These are phyloP conservation scores for Bipolaris cookei DNA, from an alignment of 2,329 filamentous ascomycete species.

Conservation along the genomic window DNA sequence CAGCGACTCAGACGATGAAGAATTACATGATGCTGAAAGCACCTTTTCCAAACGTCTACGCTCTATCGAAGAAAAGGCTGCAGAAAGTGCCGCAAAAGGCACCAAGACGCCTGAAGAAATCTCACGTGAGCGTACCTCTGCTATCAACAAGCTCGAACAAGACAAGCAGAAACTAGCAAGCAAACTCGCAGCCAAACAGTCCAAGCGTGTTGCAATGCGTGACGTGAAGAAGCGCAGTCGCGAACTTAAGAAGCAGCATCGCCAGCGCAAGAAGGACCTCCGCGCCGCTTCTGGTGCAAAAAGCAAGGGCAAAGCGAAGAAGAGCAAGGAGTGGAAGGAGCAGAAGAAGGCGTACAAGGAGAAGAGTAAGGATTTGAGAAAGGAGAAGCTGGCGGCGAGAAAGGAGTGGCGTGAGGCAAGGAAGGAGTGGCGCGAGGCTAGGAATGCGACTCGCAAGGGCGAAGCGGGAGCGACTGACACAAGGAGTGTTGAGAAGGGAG, in stretches of 20 bases:
- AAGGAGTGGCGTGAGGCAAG: conserved; percentile 27
- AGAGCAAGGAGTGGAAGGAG: conserved; percentile 30
- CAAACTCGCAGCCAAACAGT: conserved; percentile 25
- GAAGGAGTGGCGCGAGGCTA: conserved; percentile 8
- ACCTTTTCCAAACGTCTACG: conserved; percentile 27
- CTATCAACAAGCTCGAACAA: conserved; percentile 31
- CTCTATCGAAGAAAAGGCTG: conserved; percentile 29
- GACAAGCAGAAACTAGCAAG: conserved; percentile 29
- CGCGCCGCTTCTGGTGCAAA: conserved; percentile 18
- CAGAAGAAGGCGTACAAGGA: conserved; percentile 31
- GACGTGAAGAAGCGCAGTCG: conserved; percentile 18
- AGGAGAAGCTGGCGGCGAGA: conserved; percentile 18
- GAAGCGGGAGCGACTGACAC: neutral
- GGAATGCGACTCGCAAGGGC: neutral
- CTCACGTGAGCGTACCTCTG: conserved; percentile 30
- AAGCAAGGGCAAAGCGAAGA: conserved; percentile 31
- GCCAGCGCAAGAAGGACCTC: conserved; percentile 27
- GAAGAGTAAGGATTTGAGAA: conserved; percentile 29
- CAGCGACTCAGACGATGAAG: conserved; percentile 20
- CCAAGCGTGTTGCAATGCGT: conserved; percentile 23
- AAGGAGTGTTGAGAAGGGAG: conserved; percentile 1
- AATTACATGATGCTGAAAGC: conserved; percentile 16
- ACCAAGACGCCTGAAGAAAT: conserved; percentile 33
- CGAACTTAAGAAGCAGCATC: conserved; percentile 27
- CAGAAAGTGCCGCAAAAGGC: conserved; percentile 26